A percentile compares a stretch with the other conserved stretches of the same genome.
phyloP scores from a whole-genome alignment of 371 early-diverging fungal species.

The Cokeromyces recurvatus region DNA sequence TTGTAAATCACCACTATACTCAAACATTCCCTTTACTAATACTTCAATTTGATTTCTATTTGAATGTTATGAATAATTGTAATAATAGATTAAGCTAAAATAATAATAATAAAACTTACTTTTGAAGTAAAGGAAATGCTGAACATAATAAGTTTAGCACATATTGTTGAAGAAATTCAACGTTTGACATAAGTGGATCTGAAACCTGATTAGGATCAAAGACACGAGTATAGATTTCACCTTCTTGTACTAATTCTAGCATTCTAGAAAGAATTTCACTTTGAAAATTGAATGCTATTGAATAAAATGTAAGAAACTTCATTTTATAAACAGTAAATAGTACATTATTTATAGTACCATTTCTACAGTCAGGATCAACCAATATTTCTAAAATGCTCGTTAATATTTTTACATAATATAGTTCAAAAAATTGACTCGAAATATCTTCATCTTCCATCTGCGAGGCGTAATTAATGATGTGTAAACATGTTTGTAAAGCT shows the following conservation, averaged over 20 bases:
- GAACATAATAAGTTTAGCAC: slow-evolving; percentile 65
- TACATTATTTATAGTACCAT: slow-evolving; percentile 70
- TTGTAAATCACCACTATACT: slow-evolving; percentile 68
- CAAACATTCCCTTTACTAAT: slow-evolving; percentile 84
- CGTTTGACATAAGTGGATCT: slow-evolving; percentile 77
- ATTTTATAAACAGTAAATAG: not conserved
- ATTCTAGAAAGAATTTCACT: slow-evolving; percentile 81
- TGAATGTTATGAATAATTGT: not conserved
- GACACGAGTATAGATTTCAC: slow-evolving; percentile 77
- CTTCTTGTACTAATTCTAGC: slow-evolving; percentile 78
- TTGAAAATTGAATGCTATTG: slow-evolving; percentile 84
- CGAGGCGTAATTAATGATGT: slow-evolving; percentile 66
- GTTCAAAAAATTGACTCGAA: slow-evolving; percentile 81
- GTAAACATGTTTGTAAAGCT: slow-evolving; percentile 73
- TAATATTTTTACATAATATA: slow-evolving; percentile 77
- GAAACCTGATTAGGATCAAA: slow-evolving; percentile 64
- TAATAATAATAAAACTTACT: slow-evolving; percentile 42
- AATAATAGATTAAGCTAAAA: not conserved
- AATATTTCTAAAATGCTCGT: slow-evolving; percentile 88
- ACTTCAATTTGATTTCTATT: slow-evolving; percentile 72
- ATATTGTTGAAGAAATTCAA: slow-evolving; percentile 70
- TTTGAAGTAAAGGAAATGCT: slow-evolving; percentile 86
- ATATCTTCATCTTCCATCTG: slow-evolving; percentile 62
- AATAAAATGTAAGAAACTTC: not conserved
- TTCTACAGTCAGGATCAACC: slow-evolving; percentile 91